Evolutionary conservation across 2,329 filamentous ascomycete genomes (phyloP), one percentile per base, ranked within the genome.

Genomic region (Verticillium tricorpus): DNA sequence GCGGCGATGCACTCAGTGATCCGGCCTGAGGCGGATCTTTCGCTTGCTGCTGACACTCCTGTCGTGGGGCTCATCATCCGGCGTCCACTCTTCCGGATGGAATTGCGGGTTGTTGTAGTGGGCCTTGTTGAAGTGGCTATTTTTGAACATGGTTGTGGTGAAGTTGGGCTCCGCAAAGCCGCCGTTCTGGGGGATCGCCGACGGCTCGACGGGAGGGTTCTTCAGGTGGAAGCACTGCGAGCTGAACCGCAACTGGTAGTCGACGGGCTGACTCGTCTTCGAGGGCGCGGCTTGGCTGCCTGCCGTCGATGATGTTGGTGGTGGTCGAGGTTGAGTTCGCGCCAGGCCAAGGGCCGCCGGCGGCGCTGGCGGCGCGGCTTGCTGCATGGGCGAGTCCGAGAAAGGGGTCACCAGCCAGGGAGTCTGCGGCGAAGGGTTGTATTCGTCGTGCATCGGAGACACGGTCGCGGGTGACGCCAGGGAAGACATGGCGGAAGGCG

Each of bases 41-140:
- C 64, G 45, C 45, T 50, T 50, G 39, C 25, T 54, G 40, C 22
- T 59, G 4, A 58, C 39, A 11, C 55, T 39, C 25, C 61, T 60
- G 45, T 66, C 64, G 22, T 60, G 61, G 5, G 37, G 56, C 6
- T 78, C 74, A 37, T 78, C 77, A 3, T 77, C 76, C 1, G 77
- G 77, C 39, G 69, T 73, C 75, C 76, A 80, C 63, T 78, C 76
- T 62, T 80, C 78, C 0, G 78, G 78, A 39, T 79, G 77, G 57
- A 80, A 80, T 54, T 80, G 78, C 2, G 85, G 84, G 65, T 89
- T 90, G 63, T 86, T 85, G 67, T 85, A 89, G 69, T 90, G 87
- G 1, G 87, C 86, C 56, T 82, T 82, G 67, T 89, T 89, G 74
- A 85, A 88, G 60, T 89, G 84, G 59, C 83, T 87, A 66, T 89